Evolutionary conservation across 768 basidiomycete genomes (phyloP).

Genomic region (Pleurotus pulmonarius): DNA sequence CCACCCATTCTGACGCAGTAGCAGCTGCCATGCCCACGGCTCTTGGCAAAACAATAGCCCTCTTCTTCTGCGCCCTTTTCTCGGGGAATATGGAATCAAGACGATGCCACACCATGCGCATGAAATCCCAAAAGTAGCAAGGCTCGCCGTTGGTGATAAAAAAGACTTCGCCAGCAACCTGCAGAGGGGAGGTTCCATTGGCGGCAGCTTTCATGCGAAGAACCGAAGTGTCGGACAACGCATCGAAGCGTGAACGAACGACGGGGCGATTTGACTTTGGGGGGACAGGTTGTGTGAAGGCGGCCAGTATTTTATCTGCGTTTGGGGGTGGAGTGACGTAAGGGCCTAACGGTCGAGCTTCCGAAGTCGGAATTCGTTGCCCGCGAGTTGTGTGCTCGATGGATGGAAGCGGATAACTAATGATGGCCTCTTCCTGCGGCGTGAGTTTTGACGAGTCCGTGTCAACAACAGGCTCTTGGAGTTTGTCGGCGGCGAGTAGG

Average conservation of each 20-base stretch:
- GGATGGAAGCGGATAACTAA: conserved; percentile 52
- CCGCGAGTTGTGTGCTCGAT: conserved; percentile 64
- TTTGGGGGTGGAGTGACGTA: conserved; percentile 60
- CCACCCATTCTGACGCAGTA: conserved; percentile 66
- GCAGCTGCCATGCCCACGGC: conserved; percentile 70
- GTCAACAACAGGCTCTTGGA: conserved; percentile 44
- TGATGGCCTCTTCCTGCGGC: conserved; percentile 34
- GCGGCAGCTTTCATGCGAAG: conserved; percentile 42
- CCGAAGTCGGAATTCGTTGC: conserved; percentile 71
- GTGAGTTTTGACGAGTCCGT: conserved; percentile 40
- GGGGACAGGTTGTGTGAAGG: conserved; percentile 47
- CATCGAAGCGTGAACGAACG: conserved; percentile 79
- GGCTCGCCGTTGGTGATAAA: conserved; percentile 98
- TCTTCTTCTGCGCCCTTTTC: conserved; percentile 34
- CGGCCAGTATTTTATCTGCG: conserved; percentile 51
- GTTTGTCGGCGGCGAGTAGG: conserved; percentile 87
- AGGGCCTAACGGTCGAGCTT: conserved; percentile 81
- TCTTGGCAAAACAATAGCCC: conserved; percentile 50
- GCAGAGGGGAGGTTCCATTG: conserved; percentile 51
- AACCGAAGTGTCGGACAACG: conserved; percentile 58
- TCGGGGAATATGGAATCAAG: conserved; percentile 60
- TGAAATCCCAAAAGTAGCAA: conserved; percentile 94
- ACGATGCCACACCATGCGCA: conserved; percentile 72
- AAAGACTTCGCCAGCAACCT: conserved; percentile 90
- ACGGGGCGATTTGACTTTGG: conserved; percentile 46